Conservation (phyloP, 148 eudicot genomes). For the Rhododendron ovatum region DNA sequence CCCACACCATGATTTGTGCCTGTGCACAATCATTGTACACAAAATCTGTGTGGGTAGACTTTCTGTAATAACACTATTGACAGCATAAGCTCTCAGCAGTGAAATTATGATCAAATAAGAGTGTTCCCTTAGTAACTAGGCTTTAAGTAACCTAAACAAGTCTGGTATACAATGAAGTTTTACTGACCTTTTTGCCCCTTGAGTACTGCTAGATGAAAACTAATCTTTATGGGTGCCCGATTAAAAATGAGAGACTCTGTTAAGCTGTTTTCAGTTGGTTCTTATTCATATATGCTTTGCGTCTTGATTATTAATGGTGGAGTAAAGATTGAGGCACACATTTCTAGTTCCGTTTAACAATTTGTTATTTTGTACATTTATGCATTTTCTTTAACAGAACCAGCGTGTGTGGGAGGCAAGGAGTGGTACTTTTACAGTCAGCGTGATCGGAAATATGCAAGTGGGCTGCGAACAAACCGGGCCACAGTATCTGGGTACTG, state of each 20-base stretch:
- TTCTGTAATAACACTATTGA: not conserved
- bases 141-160: not conserved
- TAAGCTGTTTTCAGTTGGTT: not conserved
- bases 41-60: no score
- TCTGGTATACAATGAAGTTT: not conserved
- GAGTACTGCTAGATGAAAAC: not conserved
- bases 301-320: not conserved
- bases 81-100: not conserved
- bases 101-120: not conserved
- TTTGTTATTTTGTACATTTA: not conserved
- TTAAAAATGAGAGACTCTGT: not conserved
- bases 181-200: not conserved
- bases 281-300: not conserved
- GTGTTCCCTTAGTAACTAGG: not conserved
- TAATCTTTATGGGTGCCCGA: not conserved
- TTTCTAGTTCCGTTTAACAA: not conserved
- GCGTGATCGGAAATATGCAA: conserved; percentile 78
- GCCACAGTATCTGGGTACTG: conserved; percentile 87
- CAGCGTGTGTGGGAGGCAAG: conserved; percentile 79
- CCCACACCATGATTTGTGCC: no score
- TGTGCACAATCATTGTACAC: no score
- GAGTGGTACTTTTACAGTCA: conserved; percentile 95
- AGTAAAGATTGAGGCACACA: not conserved
- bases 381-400: conserved; percentile 29
- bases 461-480: conserved; percentile 80